Evolutionary conservation across 345 rosid genomes (phyloP).

Genomic region (Salix suchowensis): DNA sequence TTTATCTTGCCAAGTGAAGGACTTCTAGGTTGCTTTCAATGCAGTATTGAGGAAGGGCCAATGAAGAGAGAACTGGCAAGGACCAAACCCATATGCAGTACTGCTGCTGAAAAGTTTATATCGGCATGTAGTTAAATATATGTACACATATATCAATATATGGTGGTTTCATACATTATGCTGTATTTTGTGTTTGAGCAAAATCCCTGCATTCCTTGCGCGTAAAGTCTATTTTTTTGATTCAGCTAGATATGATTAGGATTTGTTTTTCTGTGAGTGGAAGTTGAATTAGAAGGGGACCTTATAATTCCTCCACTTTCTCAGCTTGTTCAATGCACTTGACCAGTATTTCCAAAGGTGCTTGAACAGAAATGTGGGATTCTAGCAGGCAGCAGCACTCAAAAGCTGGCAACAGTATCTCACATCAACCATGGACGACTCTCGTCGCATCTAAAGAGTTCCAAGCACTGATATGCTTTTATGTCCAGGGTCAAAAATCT

Average conservation of each 20-base stretch:
- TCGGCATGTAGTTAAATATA: slow-evolving; percentile 4
- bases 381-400: neutral
- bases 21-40: slow-evolving; percentile 15
- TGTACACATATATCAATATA: slow-evolving; percentile 1
- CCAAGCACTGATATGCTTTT: neutral
- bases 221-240: neutral
- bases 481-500: neutral
- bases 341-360: neutral
- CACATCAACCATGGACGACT: neutral
- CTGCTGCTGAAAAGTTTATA: slow-evolving; percentile 8
- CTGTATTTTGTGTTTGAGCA: neutral
- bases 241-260: too few relatives aligned
- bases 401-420: neutral
- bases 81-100: neutral
- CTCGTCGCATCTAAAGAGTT: neutral
- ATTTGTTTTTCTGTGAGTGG: neutral
- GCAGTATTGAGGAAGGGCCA: slow-evolving; percentile 14
- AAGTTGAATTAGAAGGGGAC: neutral
- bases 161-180: slow-evolving; percentile 1
- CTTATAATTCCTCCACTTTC: neutral
- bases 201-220: neutral
- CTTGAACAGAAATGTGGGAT: neutral
- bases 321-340: neutral
- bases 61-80: slow-evolving; percentile 3
- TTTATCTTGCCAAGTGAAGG: neutral